Evolutionary conservation across 768 basidiomycete genomes (phyloP), one percentile per base, ranked within the genome.

Genomic region (Rhodotorula babjevae): DNA sequence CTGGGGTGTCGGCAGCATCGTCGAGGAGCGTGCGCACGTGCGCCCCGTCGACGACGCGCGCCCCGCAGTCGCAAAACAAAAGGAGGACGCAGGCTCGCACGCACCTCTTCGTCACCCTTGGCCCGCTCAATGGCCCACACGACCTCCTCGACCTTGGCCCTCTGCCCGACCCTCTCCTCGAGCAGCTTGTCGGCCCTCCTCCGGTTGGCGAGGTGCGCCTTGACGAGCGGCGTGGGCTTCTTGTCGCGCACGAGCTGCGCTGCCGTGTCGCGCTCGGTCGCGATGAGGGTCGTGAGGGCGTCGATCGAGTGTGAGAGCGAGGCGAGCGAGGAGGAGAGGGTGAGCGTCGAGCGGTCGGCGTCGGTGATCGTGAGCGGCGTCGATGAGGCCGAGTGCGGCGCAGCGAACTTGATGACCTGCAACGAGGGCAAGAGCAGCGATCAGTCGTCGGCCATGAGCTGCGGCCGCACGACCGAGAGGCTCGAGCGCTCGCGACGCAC

Each of bases 381-480:
- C 6, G 53, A 18, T 11, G 53, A 21, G 0, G 40, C 2, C 9
- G 58, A 16, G 52, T 61, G 50, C 0, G 74, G 71, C 1, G 74
- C 44, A 18, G 70, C 46, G 42, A 75, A 75, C 47, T 72, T 75
- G 68, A 75, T 67, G 52, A 75, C 74, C 74, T 75, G 66, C 11
- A n/a, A n/a, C n/a, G n/a, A n/a, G n/a, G n/a, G n/a, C n/a, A n/a
- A n/a, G n/a, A n/a, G n/a, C n/a, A 36, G 36, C 36, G 36, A 36
- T 36, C 36, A 36, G 36, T 36, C 36, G 36, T 36, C 36, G 4
- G 36, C 36, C 36, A 5, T 36, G 36, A 36, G 44, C 42, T 14
- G 42, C 44, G 14, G 44, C 44, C 12, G 44, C 18, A 5, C 18
- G 14, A 46, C 2, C 44, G 44, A 46, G 14, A 12, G 44, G 2